Evolutionary conservation across 345 rosid genomes (phyloP).

Genomic region (Populus davidiana): DNA sequence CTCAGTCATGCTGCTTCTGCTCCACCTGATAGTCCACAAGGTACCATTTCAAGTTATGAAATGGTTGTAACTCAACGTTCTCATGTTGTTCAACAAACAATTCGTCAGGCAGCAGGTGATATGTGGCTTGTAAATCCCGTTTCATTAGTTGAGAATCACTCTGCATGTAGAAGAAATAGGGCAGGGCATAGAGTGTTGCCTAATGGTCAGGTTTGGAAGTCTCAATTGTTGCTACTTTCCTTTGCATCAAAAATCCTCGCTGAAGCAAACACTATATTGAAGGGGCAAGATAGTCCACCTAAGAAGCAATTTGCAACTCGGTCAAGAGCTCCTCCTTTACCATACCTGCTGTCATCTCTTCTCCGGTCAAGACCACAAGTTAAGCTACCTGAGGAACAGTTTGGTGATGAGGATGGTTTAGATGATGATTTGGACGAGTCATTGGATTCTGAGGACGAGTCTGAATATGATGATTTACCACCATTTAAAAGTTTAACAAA

Average conservation of each 20-base stretch:
- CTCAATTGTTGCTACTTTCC: slow-evolving; percentile 84
- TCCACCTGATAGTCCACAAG: slow-evolving; percentile 98
- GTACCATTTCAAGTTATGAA: slow-evolving; percentile 87
- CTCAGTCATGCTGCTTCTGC: slow-evolving; percentile 98
- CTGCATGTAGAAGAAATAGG: slow-evolving; percentile 94
- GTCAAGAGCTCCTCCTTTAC: slow-evolving; percentile 75
- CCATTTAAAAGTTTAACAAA: slow-evolving; percentile 77
- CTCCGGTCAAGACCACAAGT: slow-evolving; percentile 87
- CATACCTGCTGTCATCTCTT: slow-evolving; percentile 84
- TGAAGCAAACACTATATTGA: slow-evolving; percentile 79
- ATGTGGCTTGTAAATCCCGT: slow-evolving; percentile 98
- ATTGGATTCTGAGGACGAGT: slow-evolving; percentile 79
- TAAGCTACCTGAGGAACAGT: slow-evolving; percentile 88
- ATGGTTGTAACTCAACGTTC: slow-evolving; percentile 96
- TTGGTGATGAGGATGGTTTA: slow-evolving; percentile 63
- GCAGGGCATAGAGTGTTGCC: slow-evolving; percentile 98
- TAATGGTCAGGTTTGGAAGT: slow-evolving; percentile 99
- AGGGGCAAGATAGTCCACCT: slow-evolving; percentile 79
- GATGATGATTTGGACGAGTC: slow-evolving; percentile 77
- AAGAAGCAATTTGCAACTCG: slow-evolving; percentile 70
- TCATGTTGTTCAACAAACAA: slow-evolving; percentile 91
- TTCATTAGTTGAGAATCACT: slow-evolving; percentile 93
- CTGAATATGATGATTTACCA: slow-evolving; percentile 78
- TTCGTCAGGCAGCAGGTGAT: slow-evolving; percentile 98
- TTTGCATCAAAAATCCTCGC: slow-evolving; percentile 94